Conservation (phyloP, 192 early-diverging fungal species). For the Chytriomyces confervae region DNA sequence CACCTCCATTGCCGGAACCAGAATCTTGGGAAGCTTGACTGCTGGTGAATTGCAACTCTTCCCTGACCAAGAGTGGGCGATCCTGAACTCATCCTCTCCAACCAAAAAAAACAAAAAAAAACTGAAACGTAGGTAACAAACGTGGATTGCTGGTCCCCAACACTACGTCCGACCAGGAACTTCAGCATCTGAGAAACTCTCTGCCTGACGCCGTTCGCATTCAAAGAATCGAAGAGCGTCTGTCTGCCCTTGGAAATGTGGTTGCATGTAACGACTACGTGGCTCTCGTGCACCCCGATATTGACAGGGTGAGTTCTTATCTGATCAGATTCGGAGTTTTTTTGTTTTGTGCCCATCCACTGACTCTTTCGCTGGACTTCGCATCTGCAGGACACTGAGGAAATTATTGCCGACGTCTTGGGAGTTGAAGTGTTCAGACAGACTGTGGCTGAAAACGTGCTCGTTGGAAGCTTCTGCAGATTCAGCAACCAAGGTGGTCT, state of each 20-base stretch:
- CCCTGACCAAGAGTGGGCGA: no score
- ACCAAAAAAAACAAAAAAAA: no score
- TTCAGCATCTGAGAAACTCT: slow-evolving; percentile 96
- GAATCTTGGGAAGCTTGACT: slow-evolving; percentile 94
- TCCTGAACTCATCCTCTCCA: no score
- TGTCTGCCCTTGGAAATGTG: slow-evolving; percentile 97
- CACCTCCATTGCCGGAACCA: slow-evolving; percentile 94
- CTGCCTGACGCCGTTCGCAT: slow-evolving; percentile 91
- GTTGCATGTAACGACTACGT: slow-evolving; percentile 99
- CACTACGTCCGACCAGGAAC: slow-evolving; percentile 93
- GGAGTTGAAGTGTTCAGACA: slow-evolving; percentile 98
- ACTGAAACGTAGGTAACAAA: slow-evolving; percentile 72
- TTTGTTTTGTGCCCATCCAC: not conserved
- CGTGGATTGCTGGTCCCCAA: slow-evolving; percentile 93
- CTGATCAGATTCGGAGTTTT: not conserved
- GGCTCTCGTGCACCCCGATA: slow-evolving; percentile 96
- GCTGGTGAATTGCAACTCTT: slow-evolving; percentile 42
- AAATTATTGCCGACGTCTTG: slow-evolving; percentile 98
- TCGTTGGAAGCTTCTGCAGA: slow-evolving; percentile 94
- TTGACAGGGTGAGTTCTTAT: slow-evolving; percentile 70
- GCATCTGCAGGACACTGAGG: slow-evolving; percentile 82
- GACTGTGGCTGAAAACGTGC: slow-evolving; percentile 96
- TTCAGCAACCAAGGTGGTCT: slow-evolving; percentile 98
- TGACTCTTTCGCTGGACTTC: not conserved
- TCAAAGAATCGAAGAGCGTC: slow-evolving; percentile 96